These are phyloP conservation scores for Epichloe typhina DNA, from an alignment of 2,329 filamentous ascomycete genomes.

Conservation along the genomic window DNA sequence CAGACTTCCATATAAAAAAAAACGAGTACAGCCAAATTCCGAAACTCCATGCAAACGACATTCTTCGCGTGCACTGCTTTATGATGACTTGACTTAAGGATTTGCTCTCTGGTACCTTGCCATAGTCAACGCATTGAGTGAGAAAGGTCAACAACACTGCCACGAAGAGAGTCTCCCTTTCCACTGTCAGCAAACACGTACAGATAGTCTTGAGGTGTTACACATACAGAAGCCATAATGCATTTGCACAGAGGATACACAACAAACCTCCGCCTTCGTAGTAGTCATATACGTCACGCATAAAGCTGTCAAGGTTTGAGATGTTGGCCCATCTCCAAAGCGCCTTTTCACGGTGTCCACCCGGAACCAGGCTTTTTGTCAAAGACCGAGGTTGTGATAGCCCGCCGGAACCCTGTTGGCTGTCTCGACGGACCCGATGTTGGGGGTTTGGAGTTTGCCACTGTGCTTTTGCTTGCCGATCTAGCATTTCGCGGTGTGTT, in stretches of 20 bases:
- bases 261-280: conserved; percentile 72
- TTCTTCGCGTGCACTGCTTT: conserved; percentile 60
- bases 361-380: conserved; percentile 15
- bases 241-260: conserved; percentile 64
- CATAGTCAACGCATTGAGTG: conserved; percentile 75
- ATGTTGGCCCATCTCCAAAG: conserved; percentile 92
- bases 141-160: conserved; percentile 73
- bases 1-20: conserved; percentile 70
- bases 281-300: conserved; percentile 75
- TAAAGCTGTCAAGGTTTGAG: conserved; percentile 76
- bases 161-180: conserved; percentile 67
- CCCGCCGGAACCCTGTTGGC: conserved; percentile 10
- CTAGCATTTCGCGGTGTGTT: not conserved
- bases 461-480: conserved; percentile 27
- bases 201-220: not conserved
- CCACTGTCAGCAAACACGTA: conserved; percentile 1
- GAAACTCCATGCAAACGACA: conserved; percentile 65
- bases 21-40: conserved; percentile 75
- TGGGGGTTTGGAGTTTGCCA: conserved; percentile 43
- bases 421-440: conserved; percentile 33
- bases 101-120: conserved; percentile 53
- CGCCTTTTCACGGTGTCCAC: conserved; percentile 51
- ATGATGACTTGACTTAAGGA: conserved; percentile 43
- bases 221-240: conserved; percentile 61
- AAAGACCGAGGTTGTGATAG: conserved; percentile 17